Percentiles rank a stretch among this genome's conserved stretches.
These are phyloP conservation scores for Fusarium xylarioides DNA, from an alignment of 2,329 filamentous ascomycete species.

Conservation along the genomic window DNA sequence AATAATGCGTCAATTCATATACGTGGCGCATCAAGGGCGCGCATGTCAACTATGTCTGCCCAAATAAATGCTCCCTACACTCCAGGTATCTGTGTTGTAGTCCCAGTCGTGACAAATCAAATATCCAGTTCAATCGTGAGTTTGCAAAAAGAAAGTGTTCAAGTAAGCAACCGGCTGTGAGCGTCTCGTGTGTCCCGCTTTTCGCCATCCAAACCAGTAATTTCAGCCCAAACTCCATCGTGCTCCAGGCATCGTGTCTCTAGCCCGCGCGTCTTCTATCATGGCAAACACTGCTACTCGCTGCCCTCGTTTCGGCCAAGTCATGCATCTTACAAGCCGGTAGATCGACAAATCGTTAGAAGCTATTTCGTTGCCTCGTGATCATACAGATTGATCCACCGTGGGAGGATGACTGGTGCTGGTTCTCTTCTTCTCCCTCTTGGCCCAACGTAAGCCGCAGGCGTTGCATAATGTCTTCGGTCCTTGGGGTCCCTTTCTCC, in stretches of 20 bases:
- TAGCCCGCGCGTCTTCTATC: background rate
- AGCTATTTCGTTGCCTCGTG: background rate
- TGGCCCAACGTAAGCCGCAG: constrained; percentile 80
- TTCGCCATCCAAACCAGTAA: constrained; percentile 33
- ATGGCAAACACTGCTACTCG: background rate
- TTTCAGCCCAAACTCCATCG: constrained; percentile 27
- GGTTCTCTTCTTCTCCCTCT: constrained; percentile 80
- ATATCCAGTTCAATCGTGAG: constrained; percentile 7
- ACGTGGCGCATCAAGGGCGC: constrained; percentile 17
- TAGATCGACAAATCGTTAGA: background rate
- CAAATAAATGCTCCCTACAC: constrained; percentile 26
- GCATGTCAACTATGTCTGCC: constrained; percentile 10
- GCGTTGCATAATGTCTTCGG: constrained; percentile 97
- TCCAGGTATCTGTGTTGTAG: constrained; percentile 37
- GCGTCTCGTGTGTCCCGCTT: constrained; percentile 39
- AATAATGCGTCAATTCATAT: constrained; percentile 33
- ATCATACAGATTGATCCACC: constrained; percentile 38
- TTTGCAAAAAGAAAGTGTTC: background rate
- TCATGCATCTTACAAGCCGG: background rate
- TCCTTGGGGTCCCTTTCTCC: constrained; percentile 91
- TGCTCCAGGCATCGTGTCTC: constrained; percentile 14
- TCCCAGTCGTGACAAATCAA: constrained; percentile 15
- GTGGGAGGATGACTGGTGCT: constrained; percentile 32
- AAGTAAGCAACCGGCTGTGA: constrained; percentile 22
- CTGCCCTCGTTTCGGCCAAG: background rate